phyloP scores from a whole-genome alignment of 331 rosid species.

The Prunus yedoensis region DNA sequence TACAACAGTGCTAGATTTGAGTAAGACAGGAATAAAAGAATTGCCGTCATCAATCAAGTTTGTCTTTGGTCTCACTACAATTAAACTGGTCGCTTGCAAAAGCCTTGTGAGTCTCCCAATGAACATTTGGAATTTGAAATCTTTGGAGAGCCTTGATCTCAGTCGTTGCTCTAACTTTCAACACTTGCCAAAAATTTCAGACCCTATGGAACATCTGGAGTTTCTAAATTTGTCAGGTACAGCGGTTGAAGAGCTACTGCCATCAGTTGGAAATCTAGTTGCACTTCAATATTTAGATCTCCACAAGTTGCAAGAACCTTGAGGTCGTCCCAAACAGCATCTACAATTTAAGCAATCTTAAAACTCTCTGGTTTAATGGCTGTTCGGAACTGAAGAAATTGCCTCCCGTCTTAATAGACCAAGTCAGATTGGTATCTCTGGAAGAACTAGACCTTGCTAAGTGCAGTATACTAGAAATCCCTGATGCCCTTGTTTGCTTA shows the following conservation, averaged over 20 bases:
- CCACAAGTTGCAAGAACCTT: neutral
- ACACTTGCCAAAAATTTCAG: neutral
- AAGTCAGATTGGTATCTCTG: neutral
- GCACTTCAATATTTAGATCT: constrained; percentile 8
- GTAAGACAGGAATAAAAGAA: too few relatives aligned
- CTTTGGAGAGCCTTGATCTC: neutral
- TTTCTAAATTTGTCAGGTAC: neutral
- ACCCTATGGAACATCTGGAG: neutral
- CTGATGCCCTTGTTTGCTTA: constrained; percentile 12
- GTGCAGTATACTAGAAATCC: neutral
- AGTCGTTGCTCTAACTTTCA: neutral
- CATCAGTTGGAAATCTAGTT: neutral
- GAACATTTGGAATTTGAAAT: neutral
- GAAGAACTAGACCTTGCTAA: neutral
- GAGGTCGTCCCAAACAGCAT: neutral
- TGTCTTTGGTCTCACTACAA: neutral
- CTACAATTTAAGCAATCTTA: constrained; percentile 9
- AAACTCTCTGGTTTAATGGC: constrained; percentile 17
- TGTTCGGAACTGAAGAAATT: constrained; percentile 20
- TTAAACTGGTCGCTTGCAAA: neutral
- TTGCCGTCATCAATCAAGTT: too few relatives aligned
- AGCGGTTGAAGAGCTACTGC: neutral
- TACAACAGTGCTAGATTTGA: too few relatives aligned
- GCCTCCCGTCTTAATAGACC: constrained; percentile 6
- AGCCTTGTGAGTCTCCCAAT: neutral